Evolutionary conservation across 2,329 filamentous ascomycete species (phyloP), one percentile per base, ranked within the genome.

Genomic region (Aspergillus sojae): DNA sequence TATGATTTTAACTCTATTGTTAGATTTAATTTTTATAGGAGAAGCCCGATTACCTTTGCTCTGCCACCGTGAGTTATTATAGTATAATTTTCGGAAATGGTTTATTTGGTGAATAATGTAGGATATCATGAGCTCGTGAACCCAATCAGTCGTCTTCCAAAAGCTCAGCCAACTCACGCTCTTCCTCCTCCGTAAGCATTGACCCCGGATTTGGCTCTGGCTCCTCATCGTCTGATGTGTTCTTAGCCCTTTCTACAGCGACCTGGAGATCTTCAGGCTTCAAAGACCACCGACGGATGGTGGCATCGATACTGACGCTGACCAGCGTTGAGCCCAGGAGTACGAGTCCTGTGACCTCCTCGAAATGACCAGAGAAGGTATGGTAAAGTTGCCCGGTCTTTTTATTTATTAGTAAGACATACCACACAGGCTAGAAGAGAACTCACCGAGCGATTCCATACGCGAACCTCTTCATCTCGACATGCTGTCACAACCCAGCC

Each of bases 281-380:
- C 58, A 98, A 79, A 14, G 89, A 88, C 95, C 95, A 99, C 60
- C 85, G 88, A 71, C 95, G 87, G 45, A 98, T 84, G 0, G 95
- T 98, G 2, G 89, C 91, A 79, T 99, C 95, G 70, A 98, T 96
- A 67, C 92, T 89, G 60, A 95, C 91, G 75, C 93, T 97, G 67
- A 92, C 88, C 12, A 96, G 81, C 4, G 75, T 79, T 52, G 77
- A 77, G 2, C 77, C 80, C 23, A 93, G 75, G 57, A 96, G 75
- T 1, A 90, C 82, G 50, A 98, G 79, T 41, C 90, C 92, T 1
- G 93, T 97, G 16, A 99, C 90, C 77, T 98, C 95, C 73, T 99
- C 93, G 74, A 88, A 98, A 79, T 99, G 95, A 0, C 95, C 95
- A 43, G 87, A 85, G 65, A 94, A 89, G 9, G 86, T 85, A 75